Evolutionary conservation across 768 basidiomycete species (phyloP), one percentile per base, ranked within the genome.

Genomic region (Rhizopogon vinicolor): DNA sequence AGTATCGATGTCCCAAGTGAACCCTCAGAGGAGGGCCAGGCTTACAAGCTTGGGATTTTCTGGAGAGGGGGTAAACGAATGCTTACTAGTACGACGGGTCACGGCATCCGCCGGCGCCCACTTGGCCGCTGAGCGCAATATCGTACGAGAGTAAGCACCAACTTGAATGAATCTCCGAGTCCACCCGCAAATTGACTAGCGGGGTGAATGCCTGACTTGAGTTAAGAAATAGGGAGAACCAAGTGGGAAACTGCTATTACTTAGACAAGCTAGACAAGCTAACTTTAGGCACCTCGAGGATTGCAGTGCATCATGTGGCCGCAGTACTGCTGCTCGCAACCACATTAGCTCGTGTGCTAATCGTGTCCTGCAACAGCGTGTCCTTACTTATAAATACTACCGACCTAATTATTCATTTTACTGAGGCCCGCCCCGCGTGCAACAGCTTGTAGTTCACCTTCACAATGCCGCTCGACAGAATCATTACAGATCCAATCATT

Each of bases 401-500:
- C 48, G 33, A 14, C 35, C 2, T 33, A 33, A 33, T 37, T 37
- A 10, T 48, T 35, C 33, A 48, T 35, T 49, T 49, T 10, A 37
- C 14, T 12, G 8, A 22, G 48, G 19, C 49, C 54, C 25, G 33
- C 31, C 58, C 60, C 56, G 60, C 42, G 56, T 50, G 51, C 56
- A 22, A 44, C 19, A 19, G 43, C 25, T 7, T 39, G 35, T 37
- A 56, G 44, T 44, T 49, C 33, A 19, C 35, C 0, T 49, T 43
- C 16, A 19, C 44, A 8, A 58, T 70, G 68, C 51, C 57, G 8
- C 59, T 68, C 41, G 70, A 71, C 58, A 68, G 68, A 43, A 71
- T 68, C 28, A 44, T 62, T 45, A 68, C 68, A 0, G 68, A 70
- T 49, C 70, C 70, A 40, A 70, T 70, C 50, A 72, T 70, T 44